Evolutionary conservation across 2,329 filamentous ascomycete genomes (phyloP).

Genomic region (Cyphellophora europaea): DNA sequence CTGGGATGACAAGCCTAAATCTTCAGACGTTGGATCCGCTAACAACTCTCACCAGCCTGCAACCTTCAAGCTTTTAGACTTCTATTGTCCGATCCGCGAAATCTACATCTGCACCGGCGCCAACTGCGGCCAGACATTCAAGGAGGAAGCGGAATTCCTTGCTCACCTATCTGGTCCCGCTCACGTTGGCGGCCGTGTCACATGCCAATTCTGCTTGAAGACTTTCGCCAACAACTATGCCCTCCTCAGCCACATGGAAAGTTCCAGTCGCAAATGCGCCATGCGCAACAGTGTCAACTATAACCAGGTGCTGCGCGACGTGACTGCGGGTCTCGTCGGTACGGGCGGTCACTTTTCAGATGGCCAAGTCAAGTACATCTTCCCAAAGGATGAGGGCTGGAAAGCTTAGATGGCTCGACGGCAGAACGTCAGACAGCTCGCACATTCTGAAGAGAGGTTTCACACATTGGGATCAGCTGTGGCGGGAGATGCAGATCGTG

Average conservation of each 20-base stretch:
- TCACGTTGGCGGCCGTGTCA: conserved; percentile 20
- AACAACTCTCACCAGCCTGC: neutral
- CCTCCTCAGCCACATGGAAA: conserved; percentile 33
- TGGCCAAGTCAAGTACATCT: conserved; percentile 25
- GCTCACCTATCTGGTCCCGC: conserved; percentile 23
- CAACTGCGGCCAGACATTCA: conserved; percentile 23
- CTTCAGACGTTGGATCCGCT: neutral
- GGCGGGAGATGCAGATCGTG: neutral
- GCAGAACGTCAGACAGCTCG: no score
- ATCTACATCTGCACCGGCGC: conserved; percentile 24
- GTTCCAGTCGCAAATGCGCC: conserved; percentile 25
- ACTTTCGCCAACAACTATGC: conserved; percentile 28
- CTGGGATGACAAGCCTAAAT: neutral
- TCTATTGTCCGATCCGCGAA: conserved; percentile 22
- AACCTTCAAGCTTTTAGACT: conserved; percentile 20
- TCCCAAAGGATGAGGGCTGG: conserved; percentile 6
- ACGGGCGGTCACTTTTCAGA: conserved; percentile 23
- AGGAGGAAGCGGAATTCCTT: conserved; percentile 20
- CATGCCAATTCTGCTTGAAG: conserved; percentile 30
- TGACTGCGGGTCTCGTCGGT: conserved; percentile 29
- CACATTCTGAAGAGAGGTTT: no score
- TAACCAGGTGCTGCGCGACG: conserved; percentile 26
- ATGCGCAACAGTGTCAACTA: conserved; percentile 23
- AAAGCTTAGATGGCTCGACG: neutral
- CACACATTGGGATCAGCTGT: neutral